Conservation (phyloP, 2,329 filamentous ascomycete genomes). For the Rosellinia necatrix region DNA sequence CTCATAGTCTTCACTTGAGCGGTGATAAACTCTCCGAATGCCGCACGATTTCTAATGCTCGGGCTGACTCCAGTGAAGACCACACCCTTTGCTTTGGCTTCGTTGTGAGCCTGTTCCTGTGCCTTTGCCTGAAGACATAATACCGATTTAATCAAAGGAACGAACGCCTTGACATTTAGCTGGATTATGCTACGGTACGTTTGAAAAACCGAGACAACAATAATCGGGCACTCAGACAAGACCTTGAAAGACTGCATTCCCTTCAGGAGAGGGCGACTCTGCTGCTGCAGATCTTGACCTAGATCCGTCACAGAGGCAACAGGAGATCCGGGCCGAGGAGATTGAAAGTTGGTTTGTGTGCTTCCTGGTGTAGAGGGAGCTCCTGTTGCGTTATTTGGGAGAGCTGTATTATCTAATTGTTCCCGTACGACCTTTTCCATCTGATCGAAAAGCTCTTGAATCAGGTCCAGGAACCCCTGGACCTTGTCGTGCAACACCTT, state of each 20-base stretch:
- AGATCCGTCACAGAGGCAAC: constrained; percentile 82
- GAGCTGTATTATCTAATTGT: constrained; percentile 80
- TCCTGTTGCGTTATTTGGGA: constrained; percentile 56
- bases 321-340: constrained; percentile 87
- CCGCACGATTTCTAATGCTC: constrained; percentile 88
- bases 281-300: constrained; percentile 78
- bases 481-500: constrained; percentile 80
- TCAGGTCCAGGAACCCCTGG: constrained; percentile 86
- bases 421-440: constrained; percentile 95
- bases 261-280: constrained; percentile 79
- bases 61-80: constrained; percentile 93
- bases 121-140: constrained; percentile 87
- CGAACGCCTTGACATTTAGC: constrained; percentile 87
- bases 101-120: constrained; percentile 87
- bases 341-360: constrained; percentile 76
- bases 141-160: constrained; percentile 90
- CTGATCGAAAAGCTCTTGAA: constrained; percentile 93
- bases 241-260: constrained; percentile 99
- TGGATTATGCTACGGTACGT: constrained; percentile 80
- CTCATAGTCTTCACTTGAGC: constrained; percentile 99
- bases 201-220: constrained; percentile 97
- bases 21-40: constrained; percentile 97
- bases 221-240: constrained; percentile 95
- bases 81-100: constrained; percentile 77
- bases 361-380: constrained; percentile 70